A percentile compares a stretch with the other conserved stretches of the same genome.
Conservation (phyloP, 176 grass and related monocot genomes). For the Tuctoria greenei region DNA sequence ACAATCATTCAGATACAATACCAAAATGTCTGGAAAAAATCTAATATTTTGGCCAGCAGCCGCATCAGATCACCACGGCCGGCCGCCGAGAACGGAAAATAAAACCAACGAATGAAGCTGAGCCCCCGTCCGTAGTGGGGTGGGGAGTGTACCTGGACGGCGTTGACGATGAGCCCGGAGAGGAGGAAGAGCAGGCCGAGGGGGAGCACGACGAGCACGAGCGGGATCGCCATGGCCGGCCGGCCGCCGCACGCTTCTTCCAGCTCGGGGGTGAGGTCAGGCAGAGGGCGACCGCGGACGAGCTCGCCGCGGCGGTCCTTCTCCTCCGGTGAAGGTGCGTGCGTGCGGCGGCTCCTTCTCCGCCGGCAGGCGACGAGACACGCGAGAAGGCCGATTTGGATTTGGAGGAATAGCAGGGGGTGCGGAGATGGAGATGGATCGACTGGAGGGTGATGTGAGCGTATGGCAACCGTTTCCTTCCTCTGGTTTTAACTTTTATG, state of each 20-base stretch:
- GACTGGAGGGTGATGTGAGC: too few species aligned
- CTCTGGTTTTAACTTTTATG: too few species aligned
- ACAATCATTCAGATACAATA: not conserved
- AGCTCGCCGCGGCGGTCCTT: not conserved
- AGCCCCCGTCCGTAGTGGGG: not conserved
- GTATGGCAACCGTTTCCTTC: too few species aligned
- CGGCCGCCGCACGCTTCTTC: not conserved
- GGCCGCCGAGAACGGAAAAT: not conserved
- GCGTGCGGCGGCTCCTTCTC: not conserved
- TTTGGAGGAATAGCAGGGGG: too few species aligned
- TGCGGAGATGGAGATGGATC: too few species aligned
- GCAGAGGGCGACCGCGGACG: too few species aligned
- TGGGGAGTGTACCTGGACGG: constrained; percentile 39
- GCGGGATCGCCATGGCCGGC: constrained; percentile 43
- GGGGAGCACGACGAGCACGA: constrained; percentile 60
- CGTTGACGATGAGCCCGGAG: constrained; percentile 60
- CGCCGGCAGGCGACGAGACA: constrained; percentile 13
- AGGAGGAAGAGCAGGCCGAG: constrained; percentile 79
- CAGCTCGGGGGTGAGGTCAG: not conserved
- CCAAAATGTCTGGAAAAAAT: not conserved
- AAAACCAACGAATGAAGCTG: not conserved
- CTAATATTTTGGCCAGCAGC: not conserved
- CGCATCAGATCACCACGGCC: constrained; percentile 29
- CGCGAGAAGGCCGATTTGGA: constrained; percentile 22
- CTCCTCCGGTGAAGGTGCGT: not conserved